Evolutionary conservation across 345 rosid genomes (phyloP).

Genomic region (Hibiscus syriacus): DNA sequence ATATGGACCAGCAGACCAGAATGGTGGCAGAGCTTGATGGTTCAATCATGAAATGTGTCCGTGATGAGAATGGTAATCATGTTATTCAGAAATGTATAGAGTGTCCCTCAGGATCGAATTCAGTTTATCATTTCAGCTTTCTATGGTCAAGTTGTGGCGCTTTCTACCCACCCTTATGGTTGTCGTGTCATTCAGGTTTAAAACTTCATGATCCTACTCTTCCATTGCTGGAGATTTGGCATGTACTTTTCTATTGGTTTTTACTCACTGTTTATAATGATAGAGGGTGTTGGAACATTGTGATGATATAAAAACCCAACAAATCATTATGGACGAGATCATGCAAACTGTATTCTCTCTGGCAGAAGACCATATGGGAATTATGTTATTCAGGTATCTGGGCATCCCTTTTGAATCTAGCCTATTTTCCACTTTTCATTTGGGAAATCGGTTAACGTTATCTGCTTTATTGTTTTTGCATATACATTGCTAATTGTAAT

Average conservation of each 20-base stretch:
- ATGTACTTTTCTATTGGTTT: slow-evolving; percentile 3
- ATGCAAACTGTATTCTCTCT: slow-evolving; percentile 61
- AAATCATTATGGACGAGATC: slow-evolving; percentile 76
- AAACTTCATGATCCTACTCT: neutral
- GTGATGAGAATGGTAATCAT: neutral
- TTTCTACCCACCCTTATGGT: neutral
- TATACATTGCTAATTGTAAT: neutral
- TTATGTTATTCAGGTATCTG: slow-evolving; percentile 82
- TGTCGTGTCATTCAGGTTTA: neutral
- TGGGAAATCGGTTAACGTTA: neutral
- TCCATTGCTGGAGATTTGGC: slow-evolving; percentile 4
- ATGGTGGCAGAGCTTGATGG: too few species aligned
- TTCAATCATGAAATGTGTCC: too few species aligned
- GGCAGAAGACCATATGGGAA: slow-evolving; percentile 92
- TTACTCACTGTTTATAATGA: slow-evolving; percentile 1
- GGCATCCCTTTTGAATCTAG: neutral
- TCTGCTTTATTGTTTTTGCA: neutral
- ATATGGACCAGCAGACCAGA: too few species aligned
- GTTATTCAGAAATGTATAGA: neutral
- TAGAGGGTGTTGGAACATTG: slow-evolving; percentile 92
- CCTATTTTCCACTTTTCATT: neutral
- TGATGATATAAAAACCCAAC: slow-evolving; percentile 49
- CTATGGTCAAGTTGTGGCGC: neutral
- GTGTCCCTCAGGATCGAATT: neutral
- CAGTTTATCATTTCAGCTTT: neutral